Base-by-base conservation (phyloP, 768 basidiomycete species). In the Termitomyces eurrhizus region DNA sequence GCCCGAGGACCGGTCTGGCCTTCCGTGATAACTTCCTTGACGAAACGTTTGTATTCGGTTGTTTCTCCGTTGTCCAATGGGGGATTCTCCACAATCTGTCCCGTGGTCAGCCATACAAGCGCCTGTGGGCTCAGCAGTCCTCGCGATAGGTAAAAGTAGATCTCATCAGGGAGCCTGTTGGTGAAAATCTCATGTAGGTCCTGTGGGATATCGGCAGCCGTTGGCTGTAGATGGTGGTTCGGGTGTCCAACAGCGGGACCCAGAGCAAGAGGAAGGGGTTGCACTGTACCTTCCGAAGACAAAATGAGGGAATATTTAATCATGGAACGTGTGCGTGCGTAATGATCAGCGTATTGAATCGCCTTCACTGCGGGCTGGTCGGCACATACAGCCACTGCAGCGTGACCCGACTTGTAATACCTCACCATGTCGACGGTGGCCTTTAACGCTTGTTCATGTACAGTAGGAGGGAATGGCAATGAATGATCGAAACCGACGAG, bases 141-240 rank as follows among this genome's bases (percentile, higher is more conserved):
- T 18, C 94, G 88, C 42, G 94, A 97, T 64, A 98, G 83, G 72
- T 98, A 97, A 74, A 89, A 98, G 77, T 95, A 98, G 60, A 98
- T 82, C 71, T 98, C 95, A 72, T 98, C 97, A 1, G 96, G 96
- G 29, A 99, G 81, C 49, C 94, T 89, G 73, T 92, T 79, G 11
- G 94, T 95, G 77, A 98, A 98, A 62, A 98, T 91, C 56, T 97
- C 94, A 70, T 96, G 92, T 42, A 99, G 77, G 74, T 98, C 96
- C 52, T 75, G 72, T 3, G 97, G 97, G 59, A 98, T 88, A 69
- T 98, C 97, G 32, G 88, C 86, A 0, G 90, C 85, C 0, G 92
- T 93, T 45, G 89, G 84, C 61, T 89, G 86, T 65, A 86, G 84
- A 21, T 77, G 72, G 63, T 86, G 83, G 65, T 80, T 82, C 26